phyloP scores from a whole-genome alignment of 371 early-diverging fungal genomes.

The Lichtheimia corymbifera region DNA sequence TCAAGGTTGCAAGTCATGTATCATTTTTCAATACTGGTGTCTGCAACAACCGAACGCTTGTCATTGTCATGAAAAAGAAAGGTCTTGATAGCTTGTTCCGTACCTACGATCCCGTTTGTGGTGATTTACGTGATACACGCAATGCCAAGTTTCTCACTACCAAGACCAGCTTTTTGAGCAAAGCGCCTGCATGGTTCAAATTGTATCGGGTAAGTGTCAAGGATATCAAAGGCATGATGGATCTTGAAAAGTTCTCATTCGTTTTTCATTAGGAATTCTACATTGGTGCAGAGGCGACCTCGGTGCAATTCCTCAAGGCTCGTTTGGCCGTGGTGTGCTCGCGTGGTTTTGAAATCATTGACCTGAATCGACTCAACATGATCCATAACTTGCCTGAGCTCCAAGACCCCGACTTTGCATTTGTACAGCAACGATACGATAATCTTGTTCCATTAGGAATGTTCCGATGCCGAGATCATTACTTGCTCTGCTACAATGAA shows the following conservation, averaged over 20 bases:
- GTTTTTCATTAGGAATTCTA: slow-evolving; percentile 66
- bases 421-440: slow-evolving; percentile 34
- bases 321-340: slow-evolving; percentile 77
- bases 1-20: slow-evolving; percentile 61
- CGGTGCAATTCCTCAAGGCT: slow-evolving; percentile 71
- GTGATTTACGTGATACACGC: slow-evolving; percentile 39
- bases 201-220: slow-evolving; percentile 22
- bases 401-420: slow-evolving; percentile 35
- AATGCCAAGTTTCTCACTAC: slow-evolving; percentile 37
- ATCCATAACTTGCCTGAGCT: slow-evolving; percentile 47
- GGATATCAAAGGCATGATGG: not conserved
- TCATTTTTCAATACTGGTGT: slow-evolving; percentile 75
- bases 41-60: slow-evolving; percentile 55
- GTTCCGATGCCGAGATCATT: slow-evolving; percentile 78
- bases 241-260: not conserved
- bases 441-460: slow-evolving; percentile 74
- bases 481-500: slow-evolving; percentile 89
- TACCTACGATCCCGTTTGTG: slow-evolving; percentile 40
- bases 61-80: slow-evolving; percentile 57
- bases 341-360: slow-evolving; percentile 84
- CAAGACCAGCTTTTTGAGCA: slow-evolving; percentile 46
- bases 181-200: slow-evolving; percentile 48
- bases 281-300: slow-evolving; percentile 76
- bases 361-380: slow-evolving; percentile 75
- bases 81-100: slow-evolving; percentile 49